These are phyloP conservation scores for Volvariella volvacea DNA, from an alignment of 1,284 basidiomycete genomes.

Conservation along the genomic window DNA sequence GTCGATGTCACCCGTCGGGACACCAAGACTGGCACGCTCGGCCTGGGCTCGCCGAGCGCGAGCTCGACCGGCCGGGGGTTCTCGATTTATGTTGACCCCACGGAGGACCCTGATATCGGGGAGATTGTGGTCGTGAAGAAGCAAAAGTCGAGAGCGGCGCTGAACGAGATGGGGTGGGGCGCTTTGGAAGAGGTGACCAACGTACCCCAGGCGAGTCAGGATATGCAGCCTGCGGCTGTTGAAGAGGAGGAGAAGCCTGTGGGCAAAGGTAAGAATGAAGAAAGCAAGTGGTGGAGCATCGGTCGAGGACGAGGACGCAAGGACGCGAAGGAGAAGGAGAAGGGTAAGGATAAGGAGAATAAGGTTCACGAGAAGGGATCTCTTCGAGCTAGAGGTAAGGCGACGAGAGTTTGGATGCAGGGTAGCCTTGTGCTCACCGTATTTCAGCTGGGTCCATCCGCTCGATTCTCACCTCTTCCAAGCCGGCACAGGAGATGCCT, in stretches of 20 bases:
- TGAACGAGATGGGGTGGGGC: conserved; percentile 62
- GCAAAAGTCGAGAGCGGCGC: conserved; percentile 59
- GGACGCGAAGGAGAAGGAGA: conserved; percentile 60
- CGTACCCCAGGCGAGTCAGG: conserved; percentile 23
- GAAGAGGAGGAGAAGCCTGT: conserved; percentile 24
- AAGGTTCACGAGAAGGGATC: conserved; percentile 32
- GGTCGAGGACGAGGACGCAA: conserved; percentile 60
- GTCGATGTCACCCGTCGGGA: too few relatives aligned
- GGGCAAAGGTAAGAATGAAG: conserved; percentile 43
- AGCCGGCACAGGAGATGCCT: conserved; percentile 20
- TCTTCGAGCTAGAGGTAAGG: conserved; percentile 13
- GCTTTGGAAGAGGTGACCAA: conserved; percentile 56
- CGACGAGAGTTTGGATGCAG: conserved; percentile 25
- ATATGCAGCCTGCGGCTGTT: too few relatives aligned
- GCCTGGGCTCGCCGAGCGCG: conserved; percentile 18
- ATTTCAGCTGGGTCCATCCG: conserved; percentile 5
- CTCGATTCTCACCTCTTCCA: conserved; percentile 12
- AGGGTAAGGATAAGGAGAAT: conserved; percentile 39
- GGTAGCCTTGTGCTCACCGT: conserved; percentile 30
- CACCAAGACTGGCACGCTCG: too few relatives aligned
- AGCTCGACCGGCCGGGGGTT: too few relatives aligned
- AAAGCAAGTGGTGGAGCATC: conserved; percentile 77
- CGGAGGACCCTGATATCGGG: conserved; percentile 60
- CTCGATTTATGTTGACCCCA: conserved; percentile 69
- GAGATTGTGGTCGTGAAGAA: conserved; percentile 74